These are phyloP conservation scores for Sindora glabra DNA, from an alignment of 306 rosid species.

Conservation along the genomic window DNA sequence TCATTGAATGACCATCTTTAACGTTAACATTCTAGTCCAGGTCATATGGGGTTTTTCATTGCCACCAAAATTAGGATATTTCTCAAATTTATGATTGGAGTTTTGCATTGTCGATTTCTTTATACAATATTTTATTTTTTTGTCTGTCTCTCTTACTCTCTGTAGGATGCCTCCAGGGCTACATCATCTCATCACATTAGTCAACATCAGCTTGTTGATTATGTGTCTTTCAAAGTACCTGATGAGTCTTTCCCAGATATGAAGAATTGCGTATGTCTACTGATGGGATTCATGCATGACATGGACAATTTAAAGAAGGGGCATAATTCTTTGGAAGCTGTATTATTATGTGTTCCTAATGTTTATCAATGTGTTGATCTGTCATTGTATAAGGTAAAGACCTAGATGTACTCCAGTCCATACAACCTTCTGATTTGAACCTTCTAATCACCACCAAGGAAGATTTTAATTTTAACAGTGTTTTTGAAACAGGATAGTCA, in stretches of 20 bases:
- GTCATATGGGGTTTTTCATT: not conserved
- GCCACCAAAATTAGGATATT: not conserved
- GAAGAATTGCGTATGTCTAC: slow-evolving; percentile 66
- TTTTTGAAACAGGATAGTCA: slow-evolving; percentile 70
- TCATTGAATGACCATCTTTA: not conserved
- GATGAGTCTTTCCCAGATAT: slow-evolving; percentile 59
- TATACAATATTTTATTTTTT: not conserved
- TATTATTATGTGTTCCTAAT: slow-evolving; percentile 56
- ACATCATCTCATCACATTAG: slow-evolving; percentile 23
- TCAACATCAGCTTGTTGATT: slow-evolving; percentile 50
- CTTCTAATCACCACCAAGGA: no score
- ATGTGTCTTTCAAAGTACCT: slow-evolving; percentile 72
- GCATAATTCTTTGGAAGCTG: slow-evolving; percentile 59
- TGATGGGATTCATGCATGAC: slow-evolving; percentile 64
- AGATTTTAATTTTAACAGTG: no score
- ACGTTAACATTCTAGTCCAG: no score
- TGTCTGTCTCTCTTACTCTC: not conserved
- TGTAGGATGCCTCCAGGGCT: slow-evolving; percentile 50
- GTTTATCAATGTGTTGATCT: slow-evolving; percentile 80
- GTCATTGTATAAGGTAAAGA: slow-evolving; percentile 74
- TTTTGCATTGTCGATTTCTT: slow-evolving; percentile 1
- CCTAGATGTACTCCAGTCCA: slow-evolving; percentile 9
- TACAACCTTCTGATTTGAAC: slow-evolving; percentile 7
- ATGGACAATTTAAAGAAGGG: slow-evolving; percentile 38
- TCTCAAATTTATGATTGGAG: slow-evolving; percentile 5